Conservation (phyloP, 2,329 filamentous ascomycete species). For the Alternaria triticimaculans region DNA sequence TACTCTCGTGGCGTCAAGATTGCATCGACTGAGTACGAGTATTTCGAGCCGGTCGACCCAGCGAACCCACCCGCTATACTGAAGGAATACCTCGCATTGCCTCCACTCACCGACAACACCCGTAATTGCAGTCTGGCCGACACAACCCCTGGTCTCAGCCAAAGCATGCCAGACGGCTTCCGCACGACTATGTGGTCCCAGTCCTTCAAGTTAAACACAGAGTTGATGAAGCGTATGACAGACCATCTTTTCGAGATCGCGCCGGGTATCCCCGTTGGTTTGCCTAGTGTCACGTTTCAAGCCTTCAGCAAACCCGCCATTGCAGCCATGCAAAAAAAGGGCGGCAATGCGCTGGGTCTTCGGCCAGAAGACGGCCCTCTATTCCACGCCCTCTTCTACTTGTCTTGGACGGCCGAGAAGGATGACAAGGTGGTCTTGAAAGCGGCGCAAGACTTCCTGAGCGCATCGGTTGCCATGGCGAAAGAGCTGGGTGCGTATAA, state of each 20-base stretch:
- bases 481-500: constrained; percentile 8
- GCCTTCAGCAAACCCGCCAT: constrained; percentile 29
- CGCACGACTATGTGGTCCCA: constrained; percentile 36
- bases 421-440: constrained; percentile 29
- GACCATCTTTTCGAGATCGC: constrained; percentile 23
- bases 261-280: not conserved
- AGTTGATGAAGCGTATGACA: constrained; percentile 22
- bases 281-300: constrained; percentile 19
- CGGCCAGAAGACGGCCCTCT: constrained; percentile 17
- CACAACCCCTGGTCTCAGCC: constrained; percentile 15
- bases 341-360: constrained; percentile 37
- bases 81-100: constrained; percentile 27
- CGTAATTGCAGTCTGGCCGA: constrained; percentile 23
- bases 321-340: constrained; percentile 25
- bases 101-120: constrained; percentile 21
- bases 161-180: constrained; percentile 17
- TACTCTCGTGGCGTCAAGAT: constrained; percentile 13
- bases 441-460: constrained; percentile 18
- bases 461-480: not conserved
- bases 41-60: constrained; percentile 23
- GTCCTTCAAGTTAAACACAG: constrained; percentile 32
- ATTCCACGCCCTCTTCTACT: constrained; percentile 22
- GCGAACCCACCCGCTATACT: constrained; percentile 24
- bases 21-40: constrained; percentile 23
- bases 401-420: constrained; percentile 24